Evolutionary conservation across 257 asterid genomes (phyloP), one percentile per base, ranked within the genome.

Genomic region (Ballota nigra): DNA sequence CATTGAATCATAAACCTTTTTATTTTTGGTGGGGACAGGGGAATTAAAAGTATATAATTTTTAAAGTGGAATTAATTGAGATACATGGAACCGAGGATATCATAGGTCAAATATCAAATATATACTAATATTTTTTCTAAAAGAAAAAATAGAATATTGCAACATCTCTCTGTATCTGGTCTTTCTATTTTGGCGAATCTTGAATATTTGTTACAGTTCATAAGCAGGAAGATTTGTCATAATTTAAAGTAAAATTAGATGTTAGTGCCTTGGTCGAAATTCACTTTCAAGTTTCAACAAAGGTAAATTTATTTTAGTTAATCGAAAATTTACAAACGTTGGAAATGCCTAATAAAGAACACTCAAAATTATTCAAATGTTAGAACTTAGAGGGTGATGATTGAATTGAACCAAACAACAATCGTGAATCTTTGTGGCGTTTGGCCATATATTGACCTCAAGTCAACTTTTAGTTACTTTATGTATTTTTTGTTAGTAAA

Each of bases 251-350:
- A 28, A 24, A 31, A 24, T 56, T 40, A 11, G 45, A 51, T 20
- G 43, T 47, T 22, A 60, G 79, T 67, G 79, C 16, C 43, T 34
- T 45, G 79, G 64, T 68, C 57, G 12, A 59, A 33, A 59, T 31
- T 75, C 45, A 49, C 57, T n/a, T n/a, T n/a, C n/a, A n/a, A n/a
- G n/a, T 29, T 47, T 33, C 23, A 45, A 47, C 45, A 68, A 59
- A 12, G 64, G 65, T 34, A 38, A 58, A 15, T 34, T 6, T 58
- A 11, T 19, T 29, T 43, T 2, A 53, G 3, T 52, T 51, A 24
- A 28, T 56, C 28, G 28, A 8, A 71, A 60, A 34, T 2, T 29
- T 49, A 60, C 8, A 8, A 69, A 51, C 61, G 75, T 8, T 20
- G 56, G 38, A 68, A 43, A 29, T 20, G 74, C 74, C 79, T 75